phyloP scores from a whole-genome alignment of 495 filamentous ascomycete genomes.

The Tuber brumale region DNA sequence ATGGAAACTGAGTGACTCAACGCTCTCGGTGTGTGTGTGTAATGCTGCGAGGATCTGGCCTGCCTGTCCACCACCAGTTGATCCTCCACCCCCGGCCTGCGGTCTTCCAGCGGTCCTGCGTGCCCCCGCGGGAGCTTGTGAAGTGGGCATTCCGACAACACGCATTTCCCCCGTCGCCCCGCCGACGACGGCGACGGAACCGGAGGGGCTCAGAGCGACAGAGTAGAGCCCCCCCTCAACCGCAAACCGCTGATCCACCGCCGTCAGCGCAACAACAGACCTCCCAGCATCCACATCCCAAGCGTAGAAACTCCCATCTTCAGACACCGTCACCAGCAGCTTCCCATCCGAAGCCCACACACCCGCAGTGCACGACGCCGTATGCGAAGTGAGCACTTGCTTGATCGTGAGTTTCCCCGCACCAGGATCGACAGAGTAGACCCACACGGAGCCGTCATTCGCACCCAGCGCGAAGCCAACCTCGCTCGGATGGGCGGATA shows the following conservation, averaged over 20 bases:
- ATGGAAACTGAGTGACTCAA: slow-evolving; percentile 81
- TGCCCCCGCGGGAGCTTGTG: slow-evolving; percentile 46
- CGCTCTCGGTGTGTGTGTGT: slow-evolving; percentile 61
- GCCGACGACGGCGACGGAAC: slow-evolving; percentile 73
- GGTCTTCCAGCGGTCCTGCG: slow-evolving; percentile 40
- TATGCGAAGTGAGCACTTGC: slow-evolving; percentile 87
- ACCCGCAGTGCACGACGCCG: slow-evolving; percentile 77
- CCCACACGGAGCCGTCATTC: slow-evolving; percentile 90
- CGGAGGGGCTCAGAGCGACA: slow-evolving; percentile 70
- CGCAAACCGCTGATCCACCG: slow-evolving; percentile 76
- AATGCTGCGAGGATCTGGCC: slow-evolving; percentile 69
- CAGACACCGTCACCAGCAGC: slow-evolving; percentile 79
- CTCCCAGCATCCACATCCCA: slow-evolving; percentile 79
- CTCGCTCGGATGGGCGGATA: slow-evolving; percentile 64
- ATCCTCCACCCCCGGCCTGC: slow-evolving; percentile 40
- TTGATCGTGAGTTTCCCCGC: slow-evolving; percentile 64
- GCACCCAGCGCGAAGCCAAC: slow-evolving; percentile 79
- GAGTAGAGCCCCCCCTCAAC: slow-evolving; percentile 88
- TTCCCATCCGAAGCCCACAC: slow-evolving; percentile 84
- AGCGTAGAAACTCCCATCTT: slow-evolving; percentile 83
- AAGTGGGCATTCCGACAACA: slow-evolving; percentile 72
- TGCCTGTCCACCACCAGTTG: slow-evolving; percentile 54
- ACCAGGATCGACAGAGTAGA: slow-evolving; percentile 70
- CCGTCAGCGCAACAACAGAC: slow-evolving; percentile 71
- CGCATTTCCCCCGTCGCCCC: slow-evolving; percentile 79